phyloP scores from a whole-genome alignment of 1,284 basidiomycete species.

The Uromyces viciae-fabae region DNA sequence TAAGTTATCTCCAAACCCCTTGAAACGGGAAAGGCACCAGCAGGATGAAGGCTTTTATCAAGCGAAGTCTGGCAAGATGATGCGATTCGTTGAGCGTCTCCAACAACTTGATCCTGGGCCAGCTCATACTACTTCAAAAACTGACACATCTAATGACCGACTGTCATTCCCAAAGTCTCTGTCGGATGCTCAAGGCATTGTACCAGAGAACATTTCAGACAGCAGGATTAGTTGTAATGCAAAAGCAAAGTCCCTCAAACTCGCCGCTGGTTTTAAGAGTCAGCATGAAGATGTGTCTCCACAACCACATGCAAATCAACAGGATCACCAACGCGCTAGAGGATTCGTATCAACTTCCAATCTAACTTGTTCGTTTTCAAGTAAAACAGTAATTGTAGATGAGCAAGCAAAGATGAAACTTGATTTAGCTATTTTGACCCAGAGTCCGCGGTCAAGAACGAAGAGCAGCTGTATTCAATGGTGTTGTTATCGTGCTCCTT shows the following conservation, averaged over 20 bases:
- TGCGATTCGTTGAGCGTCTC: constrained; percentile 40
- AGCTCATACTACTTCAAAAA: not conserved
- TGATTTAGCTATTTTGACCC: constrained; percentile 33
- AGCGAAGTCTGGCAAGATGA: constrained; percentile 39
- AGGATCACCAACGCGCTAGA: too few relatives aligned
- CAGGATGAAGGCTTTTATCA: constrained; percentile 41
- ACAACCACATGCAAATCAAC: too few relatives aligned
- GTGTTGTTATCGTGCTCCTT: constrained; percentile 61
- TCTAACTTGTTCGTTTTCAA: not conserved
- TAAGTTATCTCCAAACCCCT: not conserved
- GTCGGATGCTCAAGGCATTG: not conserved
- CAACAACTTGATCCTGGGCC: not conserved
- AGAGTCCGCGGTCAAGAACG: not conserved
- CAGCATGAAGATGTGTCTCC: too few relatives aligned
- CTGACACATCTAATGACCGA: not conserved
- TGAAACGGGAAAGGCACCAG: constrained; percentile 19
- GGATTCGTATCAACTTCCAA: not conserved
- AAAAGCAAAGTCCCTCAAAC: too few relatives aligned
- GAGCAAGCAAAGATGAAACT: constrained; percentile 36
- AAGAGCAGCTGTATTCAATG: constrained; percentile 48
- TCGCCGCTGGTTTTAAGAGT: too few relatives aligned
- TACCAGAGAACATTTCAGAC: too few relatives aligned
- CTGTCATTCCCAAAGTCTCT: not conserved
- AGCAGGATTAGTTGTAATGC: too few relatives aligned
- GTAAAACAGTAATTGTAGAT: not conserved